Evolutionary conservation across 192 early-diverging fungal genomes (phyloP).

Genomic region (Coemansia sp.): DNA sequence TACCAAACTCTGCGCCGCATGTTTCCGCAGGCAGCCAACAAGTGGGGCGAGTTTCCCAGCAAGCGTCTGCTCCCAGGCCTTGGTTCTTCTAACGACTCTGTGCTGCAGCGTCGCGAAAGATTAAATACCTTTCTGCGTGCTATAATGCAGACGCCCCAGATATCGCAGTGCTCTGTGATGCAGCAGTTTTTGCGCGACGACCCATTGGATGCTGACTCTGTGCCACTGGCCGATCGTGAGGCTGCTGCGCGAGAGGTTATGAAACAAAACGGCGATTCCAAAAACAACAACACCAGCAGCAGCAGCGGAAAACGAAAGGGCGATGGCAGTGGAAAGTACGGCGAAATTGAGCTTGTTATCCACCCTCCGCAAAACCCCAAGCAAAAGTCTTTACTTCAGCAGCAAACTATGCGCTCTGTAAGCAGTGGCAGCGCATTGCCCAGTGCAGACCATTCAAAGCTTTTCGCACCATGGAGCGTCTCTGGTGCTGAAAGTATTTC

Average conservation of each 20-base stretch:
- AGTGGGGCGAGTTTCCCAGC: slow-evolving; percentile 51
- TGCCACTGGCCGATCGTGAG: slow-evolving; percentile 32
- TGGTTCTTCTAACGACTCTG: slow-evolving; percentile 39
- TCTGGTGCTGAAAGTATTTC: slow-evolving; percentile 5
- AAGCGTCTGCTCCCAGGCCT: slow-evolving; percentile 44
- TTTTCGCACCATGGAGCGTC: slow-evolving; percentile 25
- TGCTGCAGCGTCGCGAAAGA: slow-evolving; percentile 45
- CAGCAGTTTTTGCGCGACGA: slow-evolving; percentile 50
- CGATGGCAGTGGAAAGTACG: slow-evolving; percentile 4
- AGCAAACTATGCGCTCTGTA: slow-evolving; percentile 36
- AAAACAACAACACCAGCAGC: background rate
- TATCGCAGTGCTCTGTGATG: slow-evolving; percentile 19
- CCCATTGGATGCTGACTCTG: slow-evolving; percentile 30
- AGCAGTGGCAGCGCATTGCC: slow-evolving; percentile 32
- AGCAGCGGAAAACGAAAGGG: background rate
- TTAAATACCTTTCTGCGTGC: slow-evolving; percentile 42
- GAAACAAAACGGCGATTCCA: background rate
- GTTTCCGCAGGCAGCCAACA: slow-evolving; percentile 32
- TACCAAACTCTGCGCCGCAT: slow-evolving; percentile 36
- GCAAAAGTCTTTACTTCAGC: slow-evolving; percentile 7
- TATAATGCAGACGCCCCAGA: slow-evolving; percentile 29
- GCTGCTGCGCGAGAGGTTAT: slow-evolving; percentile 18
- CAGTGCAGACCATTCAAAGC: slow-evolving; percentile 6
- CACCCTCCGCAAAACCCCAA: slow-evolving; percentile 9
- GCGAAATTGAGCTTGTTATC: slow-evolving; percentile 17